phyloP scores from a whole-genome alignment of 257 asterid genomes.

The Cordia subcordata region DNA sequence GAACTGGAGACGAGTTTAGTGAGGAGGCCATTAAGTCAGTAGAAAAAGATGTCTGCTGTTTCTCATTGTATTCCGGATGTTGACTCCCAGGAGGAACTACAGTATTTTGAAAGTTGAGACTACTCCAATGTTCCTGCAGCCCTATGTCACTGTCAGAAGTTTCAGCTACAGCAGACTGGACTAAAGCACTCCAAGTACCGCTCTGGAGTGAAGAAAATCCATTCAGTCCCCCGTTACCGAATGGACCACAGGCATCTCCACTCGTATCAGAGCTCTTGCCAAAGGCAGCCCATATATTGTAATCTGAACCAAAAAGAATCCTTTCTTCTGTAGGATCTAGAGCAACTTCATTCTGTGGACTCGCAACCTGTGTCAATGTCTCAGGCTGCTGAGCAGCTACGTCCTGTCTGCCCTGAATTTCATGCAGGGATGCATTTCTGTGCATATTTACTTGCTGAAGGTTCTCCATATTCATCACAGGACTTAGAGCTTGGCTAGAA shows the following conservation, averaged over 20 bases:
- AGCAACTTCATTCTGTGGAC: slow-evolving; percentile 43
- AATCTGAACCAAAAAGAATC: slow-evolving; percentile 74
- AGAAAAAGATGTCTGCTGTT: slow-evolving; percentile 26
- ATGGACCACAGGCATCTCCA: slow-evolving; percentile 42
- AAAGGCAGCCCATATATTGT: slow-evolving; percentile 66
- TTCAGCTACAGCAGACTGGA: slow-evolving; percentile 99
- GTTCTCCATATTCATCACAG: slow-evolving; percentile 23
- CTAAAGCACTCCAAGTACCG: slow-evolving; percentile 98
- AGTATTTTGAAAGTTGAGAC: slow-evolving; percentile 35
- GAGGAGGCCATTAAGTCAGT: slow-evolving; percentile 20
- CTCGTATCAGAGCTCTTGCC: slow-evolving; percentile 34
- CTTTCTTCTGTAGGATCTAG: slow-evolving; percentile 74
- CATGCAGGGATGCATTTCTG: slow-evolving; percentile 31
- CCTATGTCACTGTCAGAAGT: slow-evolving; percentile 52
- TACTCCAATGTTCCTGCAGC: slow-evolving; percentile 56
- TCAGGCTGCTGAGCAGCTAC: slow-evolving; percentile 27
- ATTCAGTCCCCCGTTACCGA: slow-evolving; percentile 31
- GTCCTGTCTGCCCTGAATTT: slow-evolving; percentile 32
- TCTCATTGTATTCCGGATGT: slow-evolving; percentile 2
- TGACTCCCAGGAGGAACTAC: slow-evolving; percentile 22
- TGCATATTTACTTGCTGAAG: slow-evolving; percentile 40
- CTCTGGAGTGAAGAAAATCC: slow-evolving; percentile 43
- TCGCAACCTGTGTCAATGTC: slow-evolving; percentile 21
- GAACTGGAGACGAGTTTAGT: slow-evolving; percentile 14
- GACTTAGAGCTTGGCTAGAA: slow-evolving; percentile 30